A percentile compares a stretch with the other conserved stretches of the same genome.
Conservation (phyloP, 2,329 filamentous ascomycete genomes). For the Ascochyta fabae region DNA sequence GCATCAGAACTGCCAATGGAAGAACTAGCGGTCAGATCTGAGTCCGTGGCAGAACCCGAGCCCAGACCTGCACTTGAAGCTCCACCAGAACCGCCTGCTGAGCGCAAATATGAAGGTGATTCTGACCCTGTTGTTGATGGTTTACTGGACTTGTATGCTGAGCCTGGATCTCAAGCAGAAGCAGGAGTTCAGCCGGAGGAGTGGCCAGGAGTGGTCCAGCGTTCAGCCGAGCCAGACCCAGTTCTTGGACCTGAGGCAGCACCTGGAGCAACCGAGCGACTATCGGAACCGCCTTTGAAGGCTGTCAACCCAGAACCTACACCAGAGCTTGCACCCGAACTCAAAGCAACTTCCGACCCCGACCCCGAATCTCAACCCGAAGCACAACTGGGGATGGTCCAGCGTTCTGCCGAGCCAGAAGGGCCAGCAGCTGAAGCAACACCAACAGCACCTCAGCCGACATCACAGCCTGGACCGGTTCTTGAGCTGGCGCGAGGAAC, state of each 20-base stretch:
- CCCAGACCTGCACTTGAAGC: constrained; percentile 8
- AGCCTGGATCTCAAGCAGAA: constrained; percentile 4
- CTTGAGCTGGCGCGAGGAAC: constrained; percentile 4
- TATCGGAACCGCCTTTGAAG: no score
- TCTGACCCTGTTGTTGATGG: background rate
- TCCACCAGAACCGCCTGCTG: background rate
- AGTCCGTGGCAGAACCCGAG: constrained; percentile 2
- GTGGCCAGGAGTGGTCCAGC: constrained; percentile 1
- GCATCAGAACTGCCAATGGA: background rate
- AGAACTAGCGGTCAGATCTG: constrained; percentile 2
- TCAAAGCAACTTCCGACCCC: background rate
- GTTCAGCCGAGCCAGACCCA: constrained; percentile 8
- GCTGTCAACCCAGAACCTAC: constrained; percentile 4
- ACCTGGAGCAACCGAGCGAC: background rate
- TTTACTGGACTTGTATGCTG: background rate
- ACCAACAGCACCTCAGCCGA: background rate
- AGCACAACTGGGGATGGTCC: background rate
- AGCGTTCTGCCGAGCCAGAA: background rate
- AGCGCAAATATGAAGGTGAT: background rate
- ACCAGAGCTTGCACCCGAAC: background rate
- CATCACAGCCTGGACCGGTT: constrained; percentile 5
- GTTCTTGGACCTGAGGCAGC: constrained; percentile 3
- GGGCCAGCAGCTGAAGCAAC: constrained; percentile 12
- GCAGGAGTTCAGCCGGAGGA: constrained; percentile 5
- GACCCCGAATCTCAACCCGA: background rate